Percentiles rank a stretch among this genome's conserved stretches.
Conservation (phyloP, 129 eudicot genomes). For the Flaveria linearis region DNA sequence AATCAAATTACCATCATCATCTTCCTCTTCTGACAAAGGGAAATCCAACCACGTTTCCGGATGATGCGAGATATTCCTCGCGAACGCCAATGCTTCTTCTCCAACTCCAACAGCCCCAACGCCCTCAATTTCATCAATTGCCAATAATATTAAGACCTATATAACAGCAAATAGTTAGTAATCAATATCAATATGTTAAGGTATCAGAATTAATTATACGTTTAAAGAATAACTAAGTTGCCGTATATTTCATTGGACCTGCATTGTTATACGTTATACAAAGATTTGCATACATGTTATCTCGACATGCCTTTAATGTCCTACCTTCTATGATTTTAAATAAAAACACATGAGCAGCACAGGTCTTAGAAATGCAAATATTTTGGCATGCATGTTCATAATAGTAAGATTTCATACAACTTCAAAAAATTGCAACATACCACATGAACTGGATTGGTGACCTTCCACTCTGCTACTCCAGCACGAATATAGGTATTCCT, state of each 20-base stretch:
- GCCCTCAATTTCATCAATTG: too few relatives aligned
- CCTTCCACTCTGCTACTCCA: slow-evolving; percentile 94
- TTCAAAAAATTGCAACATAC: slow-evolving; percentile 40
- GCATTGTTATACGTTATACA: background rate
- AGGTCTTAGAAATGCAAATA: background rate
- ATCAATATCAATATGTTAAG: too few relatives aligned
- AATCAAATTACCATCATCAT: slow-evolving; percentile 53
- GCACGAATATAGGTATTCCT: slow-evolving; percentile 95
- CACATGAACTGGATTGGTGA: slow-evolving; percentile 87
- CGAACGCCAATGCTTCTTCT: too few relatives aligned
- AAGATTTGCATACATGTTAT: slow-evolving; percentile 10
- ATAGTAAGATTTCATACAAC: background rate
- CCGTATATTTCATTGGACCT: slow-evolving; percentile 1
- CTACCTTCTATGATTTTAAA: background rate
- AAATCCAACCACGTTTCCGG: slow-evolving; percentile 96
- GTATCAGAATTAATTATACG: too few relatives aligned
- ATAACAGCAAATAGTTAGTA: too few relatives aligned
- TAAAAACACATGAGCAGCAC: background rate
- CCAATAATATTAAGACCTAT: too few relatives aligned
- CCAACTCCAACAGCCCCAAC: too few relatives aligned
- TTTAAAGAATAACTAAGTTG: slow-evolving; percentile 23
- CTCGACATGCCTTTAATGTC: background rate
- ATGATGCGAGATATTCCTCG: too few relatives aligned
- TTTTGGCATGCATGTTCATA: slow-evolving; percentile 7
- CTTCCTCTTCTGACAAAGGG: slow-evolving; percentile 74